Conservation (phyloP, 2,329 filamentous ascomycete genomes). For the Penicillium sp. region DNA sequence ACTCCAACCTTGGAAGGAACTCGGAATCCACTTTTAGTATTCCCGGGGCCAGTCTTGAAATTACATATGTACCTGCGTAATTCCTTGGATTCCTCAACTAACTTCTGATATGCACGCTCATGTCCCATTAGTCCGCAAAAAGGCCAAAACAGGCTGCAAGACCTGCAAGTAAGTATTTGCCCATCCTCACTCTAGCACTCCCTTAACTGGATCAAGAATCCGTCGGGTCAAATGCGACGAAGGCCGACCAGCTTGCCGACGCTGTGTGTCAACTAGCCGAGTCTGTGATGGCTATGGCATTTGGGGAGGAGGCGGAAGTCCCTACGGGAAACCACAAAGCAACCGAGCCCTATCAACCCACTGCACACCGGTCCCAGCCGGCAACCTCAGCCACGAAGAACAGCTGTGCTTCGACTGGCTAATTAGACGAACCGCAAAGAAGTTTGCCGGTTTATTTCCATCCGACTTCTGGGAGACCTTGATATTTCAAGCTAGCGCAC, state of each 20-base stretch:
- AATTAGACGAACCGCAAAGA: slow-evolving; percentile 21
- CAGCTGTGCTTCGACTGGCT: slow-evolving; percentile 30
- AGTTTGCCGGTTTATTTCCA: slow-evolving; percentile 37
- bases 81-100: no score
- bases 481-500: slow-evolving; percentile 39
- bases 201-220: slow-evolving; percentile 13
- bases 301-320: slow-evolving; percentile 38
- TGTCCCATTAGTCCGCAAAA: neutral
- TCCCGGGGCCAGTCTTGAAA: neutral
- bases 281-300: slow-evolving; percentile 45
- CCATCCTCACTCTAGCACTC: neutral
- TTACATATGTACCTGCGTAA: no score
- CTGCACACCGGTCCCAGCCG: slow-evolving; percentile 11
- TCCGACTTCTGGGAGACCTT: slow-evolving; percentile 42
- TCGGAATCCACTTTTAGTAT: neutral
- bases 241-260: slow-evolving; percentile 34
- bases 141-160: slow-evolving; percentile 29
- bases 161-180: slow-evolving; percentile 31
- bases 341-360: slow-evolving; percentile 14
- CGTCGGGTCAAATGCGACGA: slow-evolving; percentile 41
- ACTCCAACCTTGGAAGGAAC: neutral
- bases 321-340: slow-evolving; percentile 20
- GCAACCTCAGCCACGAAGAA: slow-evolving; percentile 21
- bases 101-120: slow-evolving; percentile 32
- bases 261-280: slow-evolving; percentile 36